Evolutionary conservation across 495 filamentous ascomycete genomes (phyloP).

Genomic region (Penicillium nucicola): DNA sequence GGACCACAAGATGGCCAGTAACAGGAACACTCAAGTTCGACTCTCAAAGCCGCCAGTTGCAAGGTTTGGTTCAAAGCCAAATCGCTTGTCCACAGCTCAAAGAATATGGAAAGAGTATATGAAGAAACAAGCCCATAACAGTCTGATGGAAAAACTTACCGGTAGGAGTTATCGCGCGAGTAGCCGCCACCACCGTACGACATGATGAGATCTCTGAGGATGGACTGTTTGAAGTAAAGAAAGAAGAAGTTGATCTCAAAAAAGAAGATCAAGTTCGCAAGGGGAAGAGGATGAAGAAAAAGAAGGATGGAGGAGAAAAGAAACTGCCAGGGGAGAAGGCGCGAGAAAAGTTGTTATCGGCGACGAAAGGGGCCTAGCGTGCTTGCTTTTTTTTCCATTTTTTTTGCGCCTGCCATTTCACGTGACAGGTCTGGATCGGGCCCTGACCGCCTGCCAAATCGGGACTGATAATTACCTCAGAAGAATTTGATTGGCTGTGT

Average conservation of each 20-base stretch:
- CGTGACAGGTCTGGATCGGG: constrained; percentile 7
- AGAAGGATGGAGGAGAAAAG: constrained; percentile 23
- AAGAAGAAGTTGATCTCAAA: constrained; percentile 21
- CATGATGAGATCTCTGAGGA: constrained; percentile 46
- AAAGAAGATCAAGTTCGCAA: constrained; percentile 9
- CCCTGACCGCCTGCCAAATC: neutral
- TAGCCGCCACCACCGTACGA: constrained; percentile 76
- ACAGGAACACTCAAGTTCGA: neutral
- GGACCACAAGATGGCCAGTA: neutral
- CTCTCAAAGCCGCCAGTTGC: constrained; percentile 2
- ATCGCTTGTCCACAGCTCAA: neutral
- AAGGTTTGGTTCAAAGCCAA: neutral
- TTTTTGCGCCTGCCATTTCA: constrained; percentile 2
- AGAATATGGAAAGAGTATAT: neutral
- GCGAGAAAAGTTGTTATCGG: constrained; percentile 10
- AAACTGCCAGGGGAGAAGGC: constrained; percentile 22
- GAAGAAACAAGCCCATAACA: neutral
- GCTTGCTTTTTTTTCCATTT: constrained; percentile 1
- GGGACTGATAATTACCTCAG: neutral
- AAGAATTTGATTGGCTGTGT: too few relatives aligned
- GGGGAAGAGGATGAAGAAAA: constrained; percentile 10
- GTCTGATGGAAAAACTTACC: constrained; percentile 28
- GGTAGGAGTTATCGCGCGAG: constrained; percentile 44
- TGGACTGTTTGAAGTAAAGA: constrained; percentile 21
- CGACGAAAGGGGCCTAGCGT: constrained; percentile 12